Evolutionary conservation across 31 red algal genomes (phyloP).

Genomic region (Bonnemaisonia californica): DNA sequence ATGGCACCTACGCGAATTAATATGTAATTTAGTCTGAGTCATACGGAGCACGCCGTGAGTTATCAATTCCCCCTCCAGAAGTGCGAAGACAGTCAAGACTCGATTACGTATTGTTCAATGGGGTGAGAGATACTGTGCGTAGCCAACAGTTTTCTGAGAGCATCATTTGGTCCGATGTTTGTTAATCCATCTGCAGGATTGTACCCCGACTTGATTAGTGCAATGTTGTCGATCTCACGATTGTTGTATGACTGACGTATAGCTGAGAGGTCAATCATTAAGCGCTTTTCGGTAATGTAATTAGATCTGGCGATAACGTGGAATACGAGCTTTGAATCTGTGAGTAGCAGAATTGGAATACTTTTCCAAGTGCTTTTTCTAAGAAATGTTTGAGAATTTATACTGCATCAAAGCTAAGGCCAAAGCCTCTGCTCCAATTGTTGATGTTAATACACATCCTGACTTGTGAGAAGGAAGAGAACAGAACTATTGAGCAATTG

Average conservation of each 20-base stretch:
- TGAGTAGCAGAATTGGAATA: slow-evolving; percentile 23
- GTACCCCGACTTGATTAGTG: slow-evolving; percentile 20
- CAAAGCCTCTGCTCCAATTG: slow-evolving; percentile 9
- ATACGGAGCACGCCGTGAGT: too few species aligned
- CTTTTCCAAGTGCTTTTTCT: neutral
- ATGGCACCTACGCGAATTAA: too few species aligned
- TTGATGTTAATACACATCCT: neutral
- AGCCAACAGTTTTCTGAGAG: too few species aligned
- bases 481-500: neutral
- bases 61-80: too few species aligned
- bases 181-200: too few species aligned
- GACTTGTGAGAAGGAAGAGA: slow-evolving; percentile 34
- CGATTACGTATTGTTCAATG: too few species aligned
- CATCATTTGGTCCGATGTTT: too few species aligned
- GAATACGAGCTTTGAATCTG: slow-evolving; percentile 48
- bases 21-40: too few species aligned
- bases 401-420: slow-evolving; percentile 18
- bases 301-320: slow-evolving; percentile 11
- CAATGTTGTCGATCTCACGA: slow-evolving; percentile 25
- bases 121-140: too few species aligned
- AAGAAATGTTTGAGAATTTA: slow-evolving; percentile 30
- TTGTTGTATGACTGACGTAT: slow-evolving; percentile 18
- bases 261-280: slow-evolving; percentile 33
- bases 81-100: too few species aligned
- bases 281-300: slow-evolving; percentile 13